Conservation (phyloP, 2,329 filamentous ascomycete genomes). For the Penicillium expansum region DNA sequence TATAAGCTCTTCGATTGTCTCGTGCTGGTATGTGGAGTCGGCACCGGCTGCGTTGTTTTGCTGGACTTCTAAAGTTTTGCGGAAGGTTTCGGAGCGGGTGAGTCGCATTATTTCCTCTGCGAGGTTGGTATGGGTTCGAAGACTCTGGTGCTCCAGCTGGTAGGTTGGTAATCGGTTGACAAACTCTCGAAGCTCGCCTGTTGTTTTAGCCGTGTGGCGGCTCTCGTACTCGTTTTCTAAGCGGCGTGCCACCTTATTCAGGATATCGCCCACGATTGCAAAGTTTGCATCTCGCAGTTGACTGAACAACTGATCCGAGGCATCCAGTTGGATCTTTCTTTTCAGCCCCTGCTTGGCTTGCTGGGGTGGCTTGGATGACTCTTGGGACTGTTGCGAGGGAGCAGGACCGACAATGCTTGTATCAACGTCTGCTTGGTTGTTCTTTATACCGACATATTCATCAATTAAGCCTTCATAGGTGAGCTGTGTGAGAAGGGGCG, state of each 20-base stretch:
- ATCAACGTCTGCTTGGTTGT: constrained; percentile 91
- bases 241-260: constrained; percentile 87
- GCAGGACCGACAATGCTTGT: constrained; percentile 79
- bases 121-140: constrained; percentile 88
- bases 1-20: constrained; percentile 91
- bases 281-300: constrained; percentile 92
- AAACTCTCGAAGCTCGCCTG: constrained; percentile 88
- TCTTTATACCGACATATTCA: constrained; percentile 84
- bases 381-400: constrained; percentile 52
- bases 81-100: constrained; percentile 86
- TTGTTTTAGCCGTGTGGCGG: constrained; percentile 80
- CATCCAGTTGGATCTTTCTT: constrained; percentile 83
- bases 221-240: constrained; percentile 84
- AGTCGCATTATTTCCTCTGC: constrained; percentile 95
- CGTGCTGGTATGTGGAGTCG: constrained; percentile 84
- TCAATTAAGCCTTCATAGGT: constrained; percentile 97
- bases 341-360: constrained; percentile 65
- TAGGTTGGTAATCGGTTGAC: constrained; percentile 91
- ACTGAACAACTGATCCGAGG: constrained; percentile 82
- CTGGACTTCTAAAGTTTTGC: constrained; percentile 83
- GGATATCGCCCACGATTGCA: constrained; percentile 80
- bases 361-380: constrained; percentile 51
- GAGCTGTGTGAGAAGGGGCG: constrained; percentile 85
- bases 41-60: constrained; percentile 90
- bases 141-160: constrained; percentile 86